Evolutionary conservation across 73 alveolate species (phyloP), one percentile per base, ranked within the genome.

Genomic region (Urostyla sp.): DNA sequence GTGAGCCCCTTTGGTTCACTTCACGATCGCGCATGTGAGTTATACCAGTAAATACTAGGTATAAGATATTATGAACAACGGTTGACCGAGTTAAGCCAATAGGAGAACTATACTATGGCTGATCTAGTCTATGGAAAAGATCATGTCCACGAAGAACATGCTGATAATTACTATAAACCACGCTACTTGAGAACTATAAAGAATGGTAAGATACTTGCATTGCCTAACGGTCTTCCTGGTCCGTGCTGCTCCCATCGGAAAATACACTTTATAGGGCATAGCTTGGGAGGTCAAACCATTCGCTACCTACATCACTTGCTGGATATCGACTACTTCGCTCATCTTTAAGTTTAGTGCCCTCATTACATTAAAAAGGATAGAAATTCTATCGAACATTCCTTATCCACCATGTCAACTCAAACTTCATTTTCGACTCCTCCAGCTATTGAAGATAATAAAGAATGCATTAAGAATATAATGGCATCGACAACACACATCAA

Each of bases 11-110:
- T 50, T 15, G 79, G 84, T 5, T 24, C 72, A 20, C 58, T 80
- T 10, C 90, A 80, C 36, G 90, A 80, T 37, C 43, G 90, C 0
- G 90, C 90, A 0, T 80, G 90, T 35, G 90, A 80, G 54, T 84
- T 80, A 21, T 80, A 80, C 52, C 67, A 80, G 38, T 59, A 80
- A 50, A 48, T 80, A 11, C 34, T 80, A 16, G 90, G 90, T 20
- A 80, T 80, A 23, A 23, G 1, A 27, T 44, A 67, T n/a, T n/a
- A n/a, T n/a, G n/a, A n/a, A n/a, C n/a, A n/a, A n/a, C n/a, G n/a
- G 44, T 35, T 67, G 28, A 0, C 26, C 0, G 74, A 80, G 55
- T 34, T 6, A 26, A 84, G 84, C 0, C 21, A n/a, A 13, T 26
- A 80, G 50, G 50, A 67, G 18, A 59, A 49, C 30, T 4, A 21